Evolutionary conservation across 345 rosid species (phyloP).

Genomic region (Citrus cavaleriei): DNA sequence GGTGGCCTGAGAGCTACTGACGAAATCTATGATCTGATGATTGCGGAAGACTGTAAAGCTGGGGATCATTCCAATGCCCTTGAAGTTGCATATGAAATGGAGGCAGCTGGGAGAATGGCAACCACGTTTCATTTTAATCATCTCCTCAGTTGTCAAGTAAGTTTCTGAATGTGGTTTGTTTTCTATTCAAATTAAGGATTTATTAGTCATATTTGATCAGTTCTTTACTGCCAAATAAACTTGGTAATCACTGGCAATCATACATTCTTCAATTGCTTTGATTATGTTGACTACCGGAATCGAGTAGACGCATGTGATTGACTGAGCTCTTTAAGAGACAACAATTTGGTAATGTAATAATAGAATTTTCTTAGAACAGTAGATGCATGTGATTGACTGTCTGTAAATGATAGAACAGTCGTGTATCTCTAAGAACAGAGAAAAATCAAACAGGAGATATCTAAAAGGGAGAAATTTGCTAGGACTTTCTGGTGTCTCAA

Average conservation of each 20-base stretch:
- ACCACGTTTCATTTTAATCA: conserved; percentile 95
- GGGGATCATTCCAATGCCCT: conserved; percentile 97
- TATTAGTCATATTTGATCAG: neutral
- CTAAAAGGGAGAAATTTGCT: neutral
- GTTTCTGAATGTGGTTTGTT: conserved; percentile 15
- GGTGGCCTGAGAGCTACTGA: conserved; percentile 82
- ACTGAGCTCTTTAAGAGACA: neutral
- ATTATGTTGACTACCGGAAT: neutral
- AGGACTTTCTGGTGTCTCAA: neutral
- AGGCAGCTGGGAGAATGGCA: conserved; percentile 91
- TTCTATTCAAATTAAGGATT: neutral
- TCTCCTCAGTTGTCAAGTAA: conserved; percentile 94
- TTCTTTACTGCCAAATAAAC: neutral
- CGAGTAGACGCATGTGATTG: neutral
- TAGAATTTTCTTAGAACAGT: neutral
- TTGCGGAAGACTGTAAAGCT: conserved; percentile 82
- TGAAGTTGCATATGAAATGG: conserved; percentile 92
- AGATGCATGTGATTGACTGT: neutral
- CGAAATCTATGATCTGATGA: conserved; percentile 77
- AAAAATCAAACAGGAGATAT: neutral
- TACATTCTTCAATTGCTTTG: neutral
- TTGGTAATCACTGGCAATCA: neutral
- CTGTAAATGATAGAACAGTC: neutral
- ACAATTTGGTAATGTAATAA: neutral
- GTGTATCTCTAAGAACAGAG: neutral